phyloP scores from a whole-genome alignment of 129 eudicot species.

The Dittrichia graveolens region DNA sequence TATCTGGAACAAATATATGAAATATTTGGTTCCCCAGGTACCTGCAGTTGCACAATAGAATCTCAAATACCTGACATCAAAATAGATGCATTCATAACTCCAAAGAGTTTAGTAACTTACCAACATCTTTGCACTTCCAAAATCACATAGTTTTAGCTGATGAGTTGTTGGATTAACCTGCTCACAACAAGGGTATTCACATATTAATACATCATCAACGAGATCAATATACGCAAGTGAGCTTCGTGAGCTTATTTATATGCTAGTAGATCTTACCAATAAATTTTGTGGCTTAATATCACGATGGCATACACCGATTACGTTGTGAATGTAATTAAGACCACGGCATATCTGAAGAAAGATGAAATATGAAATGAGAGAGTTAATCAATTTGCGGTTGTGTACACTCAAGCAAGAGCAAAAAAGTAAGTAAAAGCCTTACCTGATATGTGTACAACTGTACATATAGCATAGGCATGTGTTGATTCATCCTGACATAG shows the following conservation, averaged over 20 bases:
- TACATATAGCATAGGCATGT: slow-evolving; percentile 73
- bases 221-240: not conserved
- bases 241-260: not conserved
- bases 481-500: slow-evolving; percentile 67
- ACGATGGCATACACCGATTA: slow-evolving; percentile 96
- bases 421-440: not conserved
- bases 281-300: slow-evolving; percentile 96
- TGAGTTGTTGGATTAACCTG: slow-evolving; percentile 98
- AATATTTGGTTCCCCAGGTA: slow-evolving; percentile 96
- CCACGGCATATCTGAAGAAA: slow-evolving; percentile 79
- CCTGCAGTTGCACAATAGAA: slow-evolving; percentile 41
- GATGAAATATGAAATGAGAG: not conserved
- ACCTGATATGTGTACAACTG: slow-evolving; percentile 92
- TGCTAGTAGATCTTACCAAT: slow-evolving; percentile 51
- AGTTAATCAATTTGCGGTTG: not conserved
- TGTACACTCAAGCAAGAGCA: not conserved
- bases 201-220: slow-evolving; percentile 15
- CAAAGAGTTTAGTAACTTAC: slow-evolving; percentile 43
- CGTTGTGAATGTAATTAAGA: slow-evolving; percentile 84
- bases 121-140: slow-evolving; percentile 96
- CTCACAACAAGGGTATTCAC: slow-evolving; percentile 1
- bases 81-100: not conserved
- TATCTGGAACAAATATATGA: slow-evolving; percentile 95
- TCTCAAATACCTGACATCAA: slow-evolving; percentile 13
- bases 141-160: slow-evolving; percentile 93